Conservation (phyloP, 495 filamentous ascomycete genomes). For the Articulospora tetracladia region DNA sequence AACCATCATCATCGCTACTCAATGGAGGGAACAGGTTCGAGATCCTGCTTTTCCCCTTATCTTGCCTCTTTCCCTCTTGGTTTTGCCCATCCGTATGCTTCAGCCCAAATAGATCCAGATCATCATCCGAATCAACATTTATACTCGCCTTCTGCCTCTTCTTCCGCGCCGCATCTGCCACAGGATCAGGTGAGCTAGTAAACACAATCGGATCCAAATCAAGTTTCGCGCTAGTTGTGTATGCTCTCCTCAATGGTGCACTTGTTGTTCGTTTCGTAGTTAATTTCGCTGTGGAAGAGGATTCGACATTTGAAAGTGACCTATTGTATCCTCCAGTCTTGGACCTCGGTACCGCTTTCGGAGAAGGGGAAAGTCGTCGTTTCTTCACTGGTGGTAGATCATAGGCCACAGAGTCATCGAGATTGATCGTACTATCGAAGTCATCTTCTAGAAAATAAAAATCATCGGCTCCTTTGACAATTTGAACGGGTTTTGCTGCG, state of each 20-base stretch:
- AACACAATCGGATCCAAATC: slow-evolving; percentile 51
- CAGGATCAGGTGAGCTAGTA: slow-evolving; percentile 41
- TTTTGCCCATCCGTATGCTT: background rate
- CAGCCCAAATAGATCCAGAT: slow-evolving; percentile 10
- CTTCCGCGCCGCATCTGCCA: slow-evolving; percentile 15
- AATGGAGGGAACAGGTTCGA: background rate
- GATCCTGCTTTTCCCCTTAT: background rate
- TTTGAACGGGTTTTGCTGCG: background rate
- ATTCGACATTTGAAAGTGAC: slow-evolving; percentile 25
- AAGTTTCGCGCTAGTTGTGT: slow-evolving; percentile 7
- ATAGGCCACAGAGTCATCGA: background rate
- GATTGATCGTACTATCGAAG: background rate
- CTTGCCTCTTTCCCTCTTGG: background rate
- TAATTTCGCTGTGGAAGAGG: background rate
- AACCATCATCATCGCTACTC: background rate
- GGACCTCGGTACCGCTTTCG: slow-evolving; percentile 12
- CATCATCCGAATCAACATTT: background rate
- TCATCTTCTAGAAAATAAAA: background rate
- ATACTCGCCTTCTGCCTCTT: slow-evolving; percentile 10
- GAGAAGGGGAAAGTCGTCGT: slow-evolving; percentile 25
- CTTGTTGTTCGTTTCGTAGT: background rate
- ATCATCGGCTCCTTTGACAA: background rate
- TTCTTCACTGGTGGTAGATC: slow-evolving; percentile 22
- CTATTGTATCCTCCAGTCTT: slow-evolving; percentile 11
- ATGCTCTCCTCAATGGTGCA: slow-evolving; percentile 5